phyloP scores from a whole-genome alignment of 306 rosid genomes.

The Castanea sativa region DNA sequence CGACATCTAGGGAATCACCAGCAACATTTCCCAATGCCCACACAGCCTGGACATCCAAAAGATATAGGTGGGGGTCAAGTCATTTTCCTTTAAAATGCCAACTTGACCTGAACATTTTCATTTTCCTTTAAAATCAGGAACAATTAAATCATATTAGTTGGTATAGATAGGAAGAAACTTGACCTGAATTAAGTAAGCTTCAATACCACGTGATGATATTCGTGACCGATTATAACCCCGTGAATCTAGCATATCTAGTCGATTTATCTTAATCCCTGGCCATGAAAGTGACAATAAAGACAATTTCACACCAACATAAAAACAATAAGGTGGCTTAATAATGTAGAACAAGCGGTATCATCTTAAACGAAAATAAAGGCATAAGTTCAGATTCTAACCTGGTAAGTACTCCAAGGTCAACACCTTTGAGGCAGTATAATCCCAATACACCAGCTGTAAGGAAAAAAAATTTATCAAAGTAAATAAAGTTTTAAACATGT shows the following conservation, averaged over 20 bases:
- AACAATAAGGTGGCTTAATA: constrained; percentile 11
- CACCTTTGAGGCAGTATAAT: constrained; percentile 80
- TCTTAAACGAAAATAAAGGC: background rate
- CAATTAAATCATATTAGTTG: background rate
- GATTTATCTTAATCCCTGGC: constrained; percentile 80
- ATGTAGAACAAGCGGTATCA: background rate
- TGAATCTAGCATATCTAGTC: constrained; percentile 48
- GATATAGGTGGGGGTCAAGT: background rate
- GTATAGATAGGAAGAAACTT: constrained; percentile 7
- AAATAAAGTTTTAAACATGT: background rate
- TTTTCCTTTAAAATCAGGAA: constrained; percentile 22
- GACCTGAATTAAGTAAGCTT: constrained; percentile 95
- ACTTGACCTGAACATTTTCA: too few relatives aligned
- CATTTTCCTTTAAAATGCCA: background rate
- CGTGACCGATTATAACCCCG: constrained; percentile 59
- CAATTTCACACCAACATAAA: constrained; percentile 4
- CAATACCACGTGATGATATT: constrained; percentile 78
- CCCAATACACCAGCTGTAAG: constrained; percentile 83
- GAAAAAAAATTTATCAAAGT: constrained; percentile 2
- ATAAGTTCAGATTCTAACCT: constrained; percentile 60
- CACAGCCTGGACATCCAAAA: constrained; percentile 57
- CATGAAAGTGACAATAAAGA: constrained; percentile 11
- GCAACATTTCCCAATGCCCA: constrained; percentile 99
- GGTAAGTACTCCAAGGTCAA: constrained; percentile 93
- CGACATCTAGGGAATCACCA: constrained; percentile 93